Evolutionary conservation across 108 stramenopile species (phyloP).

Genomic region (Aurantiochytrium sp.): DNA sequence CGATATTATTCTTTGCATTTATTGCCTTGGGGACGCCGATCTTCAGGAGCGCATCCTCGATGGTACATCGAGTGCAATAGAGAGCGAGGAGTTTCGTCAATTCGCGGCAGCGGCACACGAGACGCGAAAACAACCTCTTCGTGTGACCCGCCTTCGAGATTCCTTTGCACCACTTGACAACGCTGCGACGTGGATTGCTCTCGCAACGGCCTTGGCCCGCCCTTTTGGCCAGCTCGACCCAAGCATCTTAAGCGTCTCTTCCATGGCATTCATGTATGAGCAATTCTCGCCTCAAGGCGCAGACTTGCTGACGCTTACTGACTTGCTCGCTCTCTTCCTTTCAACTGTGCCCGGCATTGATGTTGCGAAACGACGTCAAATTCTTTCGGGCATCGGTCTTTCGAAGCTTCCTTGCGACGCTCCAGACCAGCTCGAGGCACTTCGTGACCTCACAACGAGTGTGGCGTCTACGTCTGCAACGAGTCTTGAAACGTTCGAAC

Average conservation of each 20-base stretch:
- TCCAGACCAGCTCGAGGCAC: too few species aligned
- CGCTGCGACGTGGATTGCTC: background rate
- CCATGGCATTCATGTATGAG: background rate
- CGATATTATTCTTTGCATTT: background rate
- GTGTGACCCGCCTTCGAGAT: background rate
- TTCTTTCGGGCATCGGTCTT: background rate
- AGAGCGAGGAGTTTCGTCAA: background rate
- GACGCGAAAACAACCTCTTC: background rate
- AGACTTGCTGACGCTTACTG: background rate
- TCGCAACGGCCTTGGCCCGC: background rate
- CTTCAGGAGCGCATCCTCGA: background rate
- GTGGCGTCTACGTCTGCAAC: too few species aligned
- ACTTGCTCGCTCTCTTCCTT: background rate
- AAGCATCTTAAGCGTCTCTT: background rate
- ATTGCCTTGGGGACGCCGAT: background rate
- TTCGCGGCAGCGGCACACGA: background rate
- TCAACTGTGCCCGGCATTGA: background rate
- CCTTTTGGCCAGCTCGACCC: background rate
- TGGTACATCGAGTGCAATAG: background rate
- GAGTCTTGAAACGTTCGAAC: too few species aligned
- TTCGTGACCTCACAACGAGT: background rate
- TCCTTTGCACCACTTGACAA: background rate
- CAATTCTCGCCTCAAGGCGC: background rate
- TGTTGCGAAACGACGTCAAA: background rate
- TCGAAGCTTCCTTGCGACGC: background rate